These are phyloP conservation scores for Suaeda aralocaspica DNA, from an alignment of 148 eudicot genomes.

Conservation along the genomic window DNA sequence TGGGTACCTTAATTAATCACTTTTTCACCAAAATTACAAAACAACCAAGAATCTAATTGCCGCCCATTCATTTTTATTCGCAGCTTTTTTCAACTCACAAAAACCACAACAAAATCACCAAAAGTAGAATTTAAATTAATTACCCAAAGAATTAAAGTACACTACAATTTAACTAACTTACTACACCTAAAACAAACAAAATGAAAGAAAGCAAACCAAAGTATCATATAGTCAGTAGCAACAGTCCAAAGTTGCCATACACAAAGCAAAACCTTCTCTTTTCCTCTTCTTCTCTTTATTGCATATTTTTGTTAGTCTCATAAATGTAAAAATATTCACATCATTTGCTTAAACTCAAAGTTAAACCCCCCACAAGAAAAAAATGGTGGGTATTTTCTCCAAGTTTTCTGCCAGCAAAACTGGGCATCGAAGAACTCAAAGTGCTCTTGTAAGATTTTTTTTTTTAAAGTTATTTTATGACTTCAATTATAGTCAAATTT, in stretches of 20 bases:
- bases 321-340: not conserved
- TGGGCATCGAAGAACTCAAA: conserved; percentile 41
- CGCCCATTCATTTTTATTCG: conserved; percentile 21
- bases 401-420: conserved; percentile 32
- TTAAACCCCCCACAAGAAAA: not conserved
- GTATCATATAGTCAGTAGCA: conserved; percentile 22
- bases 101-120: conserved; percentile 7
- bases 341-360: conserved; percentile 16
- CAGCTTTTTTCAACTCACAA: conserved; percentile 11
- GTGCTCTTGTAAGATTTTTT: conserved; percentile 40
- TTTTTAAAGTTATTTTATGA: not conserved
- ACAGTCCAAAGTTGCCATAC: conserved; percentile 11
- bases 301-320: conserved; percentile 1
- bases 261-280: conserved; percentile 14
- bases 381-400: conserved; percentile 51
- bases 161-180: not conserved
- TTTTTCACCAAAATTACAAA: not conserved
- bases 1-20: not conserved
- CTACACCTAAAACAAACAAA: not conserved
- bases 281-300: not conserved
- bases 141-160: conserved; percentile 5
- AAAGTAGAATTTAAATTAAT: conserved; percentile 2
- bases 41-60: conserved; percentile 6
- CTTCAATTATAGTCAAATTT: not conserved
- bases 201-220: not conserved